Evolutionary conservation across 306 rosid genomes (phyloP).

Genomic region (Prunus dulcis): DNA sequence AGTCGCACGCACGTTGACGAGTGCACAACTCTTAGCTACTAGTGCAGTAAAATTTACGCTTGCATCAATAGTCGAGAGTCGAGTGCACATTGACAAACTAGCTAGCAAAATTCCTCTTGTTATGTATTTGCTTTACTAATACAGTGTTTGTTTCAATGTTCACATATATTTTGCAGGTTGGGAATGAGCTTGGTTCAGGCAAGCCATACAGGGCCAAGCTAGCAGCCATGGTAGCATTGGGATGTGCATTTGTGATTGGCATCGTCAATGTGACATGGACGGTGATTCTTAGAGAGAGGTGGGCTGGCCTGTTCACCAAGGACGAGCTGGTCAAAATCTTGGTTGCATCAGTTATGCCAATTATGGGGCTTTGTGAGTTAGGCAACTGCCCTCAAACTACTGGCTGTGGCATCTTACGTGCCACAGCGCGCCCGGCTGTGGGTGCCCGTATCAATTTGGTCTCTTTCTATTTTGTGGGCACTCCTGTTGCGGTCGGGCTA

Average conservation of each 20-base stretch:
- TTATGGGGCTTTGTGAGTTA: slow-evolving; percentile 85
- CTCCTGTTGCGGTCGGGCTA: slow-evolving; percentile 75
- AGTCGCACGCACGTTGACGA: fast-evolving
- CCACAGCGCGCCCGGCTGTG: slow-evolving; percentile 69
- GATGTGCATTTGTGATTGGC: slow-evolving; percentile 75
- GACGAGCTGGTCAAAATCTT: slow-evolving; percentile 54
- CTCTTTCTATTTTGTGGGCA: slow-evolving; percentile 79
- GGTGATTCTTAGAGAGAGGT: slow-evolving; percentile 50
- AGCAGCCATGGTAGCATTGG: slow-evolving; percentile 89
- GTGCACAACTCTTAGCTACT: no score
- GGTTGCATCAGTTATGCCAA: slow-evolving; percentile 81
- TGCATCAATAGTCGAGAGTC: no score
- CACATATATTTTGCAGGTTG: slow-evolving; percentile 49
- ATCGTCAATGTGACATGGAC: slow-evolving; percentile 88
- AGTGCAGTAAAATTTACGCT: no score
- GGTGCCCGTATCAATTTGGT: slow-evolving; percentile 71
- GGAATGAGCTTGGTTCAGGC: slow-evolving; percentile 93
- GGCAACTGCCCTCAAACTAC: slow-evolving; percentile 96
- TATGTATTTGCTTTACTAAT: no score
- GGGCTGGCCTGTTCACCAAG: slow-evolving; percentile 80
- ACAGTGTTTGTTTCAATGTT: no score
- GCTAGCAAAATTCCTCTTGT: no score
- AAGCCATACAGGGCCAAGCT: slow-evolving; percentile 85
- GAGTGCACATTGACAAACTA: no score
- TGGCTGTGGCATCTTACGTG: slow-evolving; percentile 77